Percentiles rank a stretch among this genome's conserved stretches.
Conservation (phyloP, 192 early-diverging fungal species). For the Backusella tarrabulga region DNA sequence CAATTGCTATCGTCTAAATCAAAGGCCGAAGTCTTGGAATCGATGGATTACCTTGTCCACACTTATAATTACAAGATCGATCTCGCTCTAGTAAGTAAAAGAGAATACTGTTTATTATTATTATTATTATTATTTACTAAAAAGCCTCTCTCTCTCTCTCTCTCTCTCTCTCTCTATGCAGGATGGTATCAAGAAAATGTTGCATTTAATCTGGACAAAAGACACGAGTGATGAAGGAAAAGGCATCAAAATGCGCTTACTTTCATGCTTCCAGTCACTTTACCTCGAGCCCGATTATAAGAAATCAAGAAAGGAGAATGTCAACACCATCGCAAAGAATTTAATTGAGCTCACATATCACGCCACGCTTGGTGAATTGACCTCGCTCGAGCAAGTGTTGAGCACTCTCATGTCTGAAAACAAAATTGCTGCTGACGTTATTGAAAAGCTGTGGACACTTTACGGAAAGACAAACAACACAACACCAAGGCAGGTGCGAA, state of each 20-base stretch:
- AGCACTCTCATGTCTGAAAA: conserved; percentile 70
- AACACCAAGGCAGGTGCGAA: conserved; percentile 69
- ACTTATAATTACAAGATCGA: conserved; percentile 87
- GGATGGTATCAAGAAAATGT: conserved; percentile 91
- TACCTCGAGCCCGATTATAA: conserved; percentile 68
- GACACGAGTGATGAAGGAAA: conserved; percentile 71
- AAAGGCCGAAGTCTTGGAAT: conserved; percentile 93
- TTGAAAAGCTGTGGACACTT: conserved; percentile 82
- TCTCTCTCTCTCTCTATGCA: conserved; percentile 22
- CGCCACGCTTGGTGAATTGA: conserved; percentile 89
- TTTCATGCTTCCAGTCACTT: conserved; percentile 76
- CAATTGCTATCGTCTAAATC: conserved; percentile 86
- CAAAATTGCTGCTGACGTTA: conserved; percentile 63
- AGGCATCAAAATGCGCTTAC: conserved; percentile 67
- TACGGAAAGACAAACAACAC: conserved; percentile 60
- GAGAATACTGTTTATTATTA: background rate
- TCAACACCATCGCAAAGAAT: conserved; percentile 67
- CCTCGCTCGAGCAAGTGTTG: conserved; percentile 91
- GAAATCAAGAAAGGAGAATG: conserved; percentile 53
- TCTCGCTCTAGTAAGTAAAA: conserved; percentile 59
- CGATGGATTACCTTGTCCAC: conserved; percentile 92
- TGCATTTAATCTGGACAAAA: conserved; percentile 91
- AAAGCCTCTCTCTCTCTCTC: too few relatives aligned
- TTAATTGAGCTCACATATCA: conserved; percentile 80
- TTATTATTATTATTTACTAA: background rate